Percentiles rank a stretch among this genome's conserved stretches.
phyloP scores from a whole-genome alignment of 2,329 filamentous ascomycete species.

The Pyricularia pennisetigena region DNA sequence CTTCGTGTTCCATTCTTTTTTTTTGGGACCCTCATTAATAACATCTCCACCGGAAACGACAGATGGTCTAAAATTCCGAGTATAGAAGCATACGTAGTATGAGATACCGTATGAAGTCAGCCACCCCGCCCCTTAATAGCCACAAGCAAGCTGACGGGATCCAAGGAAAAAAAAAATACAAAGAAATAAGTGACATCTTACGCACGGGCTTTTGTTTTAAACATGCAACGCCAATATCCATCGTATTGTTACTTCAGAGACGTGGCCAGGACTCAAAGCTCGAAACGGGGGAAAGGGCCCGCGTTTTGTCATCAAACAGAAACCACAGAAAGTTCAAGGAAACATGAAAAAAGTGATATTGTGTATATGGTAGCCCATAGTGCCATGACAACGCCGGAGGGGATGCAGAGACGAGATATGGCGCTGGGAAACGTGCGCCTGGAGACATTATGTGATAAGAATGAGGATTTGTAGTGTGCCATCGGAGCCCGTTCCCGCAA shows the following conservation, averaged over 20 bases:
- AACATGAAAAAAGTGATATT: not conserved
- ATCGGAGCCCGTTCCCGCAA: not conserved
- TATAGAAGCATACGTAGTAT: not conserved
- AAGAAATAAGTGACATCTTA: not conserved
- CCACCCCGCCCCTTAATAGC: not conserved
- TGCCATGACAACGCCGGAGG: not conserved
- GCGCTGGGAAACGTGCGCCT: not conserved
- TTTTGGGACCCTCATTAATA: not conserved
- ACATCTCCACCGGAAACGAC: not conserved
- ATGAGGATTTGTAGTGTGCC: not conserved
- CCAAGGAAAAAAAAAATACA: not conserved
- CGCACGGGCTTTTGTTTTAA: not conserved
- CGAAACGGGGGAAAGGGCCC: not conserved
- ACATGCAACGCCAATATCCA: slow-evolving; percentile 1
- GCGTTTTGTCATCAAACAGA: not conserved
- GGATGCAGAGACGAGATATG: not conserved
- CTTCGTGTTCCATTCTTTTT: not conserved
- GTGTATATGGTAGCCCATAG: not conserved
- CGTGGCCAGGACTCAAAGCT: not conserved
- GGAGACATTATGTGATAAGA: not conserved
- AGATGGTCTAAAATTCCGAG: not conserved
- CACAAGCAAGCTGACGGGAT: not conserved
- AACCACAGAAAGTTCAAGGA: not conserved
- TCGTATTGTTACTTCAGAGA: not conserved
- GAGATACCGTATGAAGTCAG: not conserved